Conservation (phyloP, 768 basidiomycete genomes). For the Amanita fuliginea region DNA sequence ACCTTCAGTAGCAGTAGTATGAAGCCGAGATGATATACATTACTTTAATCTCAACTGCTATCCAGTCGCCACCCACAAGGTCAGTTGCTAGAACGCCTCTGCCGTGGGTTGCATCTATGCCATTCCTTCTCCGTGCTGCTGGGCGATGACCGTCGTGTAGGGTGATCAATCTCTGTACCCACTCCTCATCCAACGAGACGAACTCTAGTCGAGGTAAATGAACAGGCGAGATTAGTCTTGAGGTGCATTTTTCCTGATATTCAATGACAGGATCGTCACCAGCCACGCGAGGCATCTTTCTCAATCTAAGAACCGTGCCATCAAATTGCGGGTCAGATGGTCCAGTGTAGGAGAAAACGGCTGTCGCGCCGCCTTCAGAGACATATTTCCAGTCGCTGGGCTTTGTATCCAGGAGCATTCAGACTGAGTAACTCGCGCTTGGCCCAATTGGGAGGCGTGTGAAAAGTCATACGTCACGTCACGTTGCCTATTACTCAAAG, state of each 20-base stretch:
- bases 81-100: conserved; percentile 74
- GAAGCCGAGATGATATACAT: conserved; percentile 5
- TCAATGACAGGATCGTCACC: conserved; percentile 23
- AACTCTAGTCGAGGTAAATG: conserved; percentile 48
- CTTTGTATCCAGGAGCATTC: conserved; percentile 5
- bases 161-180: conserved; percentile 47
- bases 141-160: conserved; percentile 45
- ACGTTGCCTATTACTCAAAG: no score
- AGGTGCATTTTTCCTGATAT: conserved; percentile 59
- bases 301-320: conserved; percentile 65
- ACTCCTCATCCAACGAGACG: conserved; percentile 36
- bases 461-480: no score
- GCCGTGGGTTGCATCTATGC: conserved; percentile 40
- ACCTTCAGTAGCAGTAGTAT: neutral
- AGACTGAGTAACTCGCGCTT: no score
- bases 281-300: conserved; percentile 34
- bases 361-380: conserved; percentile 87
- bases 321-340: conserved; percentile 36
- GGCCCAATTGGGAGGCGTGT: no score
- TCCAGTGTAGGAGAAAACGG: conserved; percentile 78
- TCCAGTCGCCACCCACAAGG: conserved; percentile 50
- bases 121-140: conserved; percentile 41
- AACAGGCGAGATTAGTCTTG: conserved; percentile 47
- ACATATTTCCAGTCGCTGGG: conserved; percentile 70
- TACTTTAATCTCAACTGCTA: conserved; percentile 92